Conservation (phyloP, 2,329 filamentous ascomycete species). For the Thelonectria olida region DNA sequence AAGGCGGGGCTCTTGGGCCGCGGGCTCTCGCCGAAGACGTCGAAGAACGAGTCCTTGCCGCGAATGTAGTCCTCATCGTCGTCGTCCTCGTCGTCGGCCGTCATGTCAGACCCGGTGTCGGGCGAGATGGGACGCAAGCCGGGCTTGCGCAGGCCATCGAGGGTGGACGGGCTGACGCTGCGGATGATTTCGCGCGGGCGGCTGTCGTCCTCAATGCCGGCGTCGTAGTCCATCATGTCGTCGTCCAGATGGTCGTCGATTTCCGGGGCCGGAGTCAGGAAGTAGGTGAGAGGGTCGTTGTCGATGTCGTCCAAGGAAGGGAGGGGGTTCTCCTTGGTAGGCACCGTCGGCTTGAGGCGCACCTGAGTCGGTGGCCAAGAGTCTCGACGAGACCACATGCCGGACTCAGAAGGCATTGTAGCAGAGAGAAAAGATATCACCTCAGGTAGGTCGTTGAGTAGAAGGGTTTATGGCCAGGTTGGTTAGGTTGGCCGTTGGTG, state of each 20-base stretch:
- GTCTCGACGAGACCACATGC: conserved; percentile 50
- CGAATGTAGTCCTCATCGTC: conserved; percentile 62
- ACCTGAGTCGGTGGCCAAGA: conserved; percentile 64
- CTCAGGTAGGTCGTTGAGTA: conserved; percentile 2
- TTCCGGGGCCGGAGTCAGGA: conserved; percentile 60
- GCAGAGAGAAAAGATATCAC: not conserved
- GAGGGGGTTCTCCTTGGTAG: conserved; percentile 50
- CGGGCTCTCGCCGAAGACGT: conserved; percentile 51
- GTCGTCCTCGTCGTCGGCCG: conserved; percentile 58
- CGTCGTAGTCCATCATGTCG: conserved; percentile 63
- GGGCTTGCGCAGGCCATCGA: conserved; percentile 60
- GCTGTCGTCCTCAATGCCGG: conserved; percentile 63
- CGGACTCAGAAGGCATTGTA: conserved; percentile 48
- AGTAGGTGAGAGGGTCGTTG: conserved; percentile 65
- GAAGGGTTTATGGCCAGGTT: not conserved
- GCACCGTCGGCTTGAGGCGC: conserved; percentile 53
- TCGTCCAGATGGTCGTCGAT: conserved; percentile 53
- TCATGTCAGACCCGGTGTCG: conserved; percentile 47
- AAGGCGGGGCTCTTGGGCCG: conserved; percentile 45
- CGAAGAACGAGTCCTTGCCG: conserved; percentile 50
- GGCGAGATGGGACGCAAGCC: conserved; percentile 39
- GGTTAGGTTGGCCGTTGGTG: conserved; percentile 13
- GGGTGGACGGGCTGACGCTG: conserved; percentile 65
- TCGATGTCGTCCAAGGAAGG: conserved; percentile 60
- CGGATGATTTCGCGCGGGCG: conserved; percentile 57